Percentiles rank a stretch among this genome's conserved stretches.
These are phyloP conservation scores for Elsinoe necatrix DNA, from an alignment of 2,329 filamentous ascomycete species.

Conservation along the genomic window DNA sequence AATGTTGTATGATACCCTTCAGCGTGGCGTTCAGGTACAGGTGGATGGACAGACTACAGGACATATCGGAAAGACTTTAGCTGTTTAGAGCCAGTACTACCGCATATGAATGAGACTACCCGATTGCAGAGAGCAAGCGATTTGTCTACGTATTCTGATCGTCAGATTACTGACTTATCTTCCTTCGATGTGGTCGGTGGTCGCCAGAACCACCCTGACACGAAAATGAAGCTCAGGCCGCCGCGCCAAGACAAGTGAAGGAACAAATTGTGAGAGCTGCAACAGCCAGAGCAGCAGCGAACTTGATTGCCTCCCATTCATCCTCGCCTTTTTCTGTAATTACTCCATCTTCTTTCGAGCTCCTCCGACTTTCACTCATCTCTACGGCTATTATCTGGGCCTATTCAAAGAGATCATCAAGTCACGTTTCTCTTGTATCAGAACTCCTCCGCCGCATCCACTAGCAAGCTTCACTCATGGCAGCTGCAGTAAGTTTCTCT, in stretches of 20 bases:
- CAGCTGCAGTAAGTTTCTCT: constrained; percentile 5
- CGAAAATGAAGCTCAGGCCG: constrained; percentile 16
- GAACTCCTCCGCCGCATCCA: constrained; percentile 7
- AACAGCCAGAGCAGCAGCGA: constrained; percentile 8
- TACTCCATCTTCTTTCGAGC: constrained; percentile 3
- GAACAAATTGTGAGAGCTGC: constrained; percentile 15
- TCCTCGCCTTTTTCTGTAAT: not conserved
- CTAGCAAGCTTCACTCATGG: constrained; percentile 13
- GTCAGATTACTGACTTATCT: too few species aligned
- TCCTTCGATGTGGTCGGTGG: too few species aligned
- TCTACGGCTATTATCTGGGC: not conserved
- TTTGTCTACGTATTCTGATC: too few species aligned
- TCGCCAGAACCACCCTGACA: not conserved
- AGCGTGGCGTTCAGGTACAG: constrained; percentile 14
- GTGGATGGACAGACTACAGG: not conserved
- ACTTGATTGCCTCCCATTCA: constrained; percentile 1
- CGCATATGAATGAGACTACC: not conserved
- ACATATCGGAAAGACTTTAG: not conserved
- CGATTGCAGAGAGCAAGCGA: too few species aligned
- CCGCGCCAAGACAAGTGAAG: constrained; percentile 11
- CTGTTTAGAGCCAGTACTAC: too few species aligned
- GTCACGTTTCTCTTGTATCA: not conserved
- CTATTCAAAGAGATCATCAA: not conserved
- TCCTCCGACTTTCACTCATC: not conserved
- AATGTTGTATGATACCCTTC: constrained; percentile 4